These are phyloP conservation scores for Saccharomycopsis fibuligera DNA, from an alignment of 805 yeast species.

Conservation along the genomic window DNA sequence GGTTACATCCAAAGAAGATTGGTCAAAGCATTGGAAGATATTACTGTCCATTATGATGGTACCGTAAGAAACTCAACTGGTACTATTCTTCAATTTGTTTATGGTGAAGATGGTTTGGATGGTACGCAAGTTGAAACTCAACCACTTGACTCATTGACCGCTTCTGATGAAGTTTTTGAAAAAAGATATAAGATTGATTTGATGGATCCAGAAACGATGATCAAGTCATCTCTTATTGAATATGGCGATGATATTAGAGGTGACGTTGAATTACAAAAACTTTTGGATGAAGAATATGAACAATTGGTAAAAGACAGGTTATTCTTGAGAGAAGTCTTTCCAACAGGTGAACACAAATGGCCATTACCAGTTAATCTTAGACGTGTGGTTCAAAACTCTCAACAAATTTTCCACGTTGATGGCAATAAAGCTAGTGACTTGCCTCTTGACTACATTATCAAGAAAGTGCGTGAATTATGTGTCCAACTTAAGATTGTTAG, in stretches of 20 bases:
- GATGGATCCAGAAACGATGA: conserved; percentile 56
- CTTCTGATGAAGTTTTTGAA: conserved; percentile 79
- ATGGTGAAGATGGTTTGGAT: conserved; percentile 99
- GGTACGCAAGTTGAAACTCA: conserved; percentile 98
- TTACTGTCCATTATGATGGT: conserved; percentile 97
- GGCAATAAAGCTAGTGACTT: conserved; percentile 86
- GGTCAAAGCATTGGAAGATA: conserved; percentile 93
- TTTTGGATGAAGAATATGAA: conserved; percentile 77
- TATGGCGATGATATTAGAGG: conserved; percentile 89
- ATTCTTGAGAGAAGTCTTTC: conserved; percentile 76
- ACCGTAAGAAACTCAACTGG: conserved; percentile 97
- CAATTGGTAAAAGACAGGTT: conserved; percentile 74
- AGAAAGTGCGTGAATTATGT: conserved; percentile 63
- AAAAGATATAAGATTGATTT: conserved; percentile 81
- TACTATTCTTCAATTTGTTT: conserved; percentile 89
- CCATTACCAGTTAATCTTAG: conserved; percentile 96
- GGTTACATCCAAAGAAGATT: conserved; percentile 98
- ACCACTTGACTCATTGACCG: conserved; percentile 91
- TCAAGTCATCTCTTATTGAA: conserved; percentile 72
- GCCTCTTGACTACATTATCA: conserved; percentile 73
- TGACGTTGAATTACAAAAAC: conserved; percentile 72
- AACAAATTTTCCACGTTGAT: conserved; percentile 92
- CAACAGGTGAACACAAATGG: conserved; percentile 94
- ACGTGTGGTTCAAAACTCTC: conserved; percentile 95
- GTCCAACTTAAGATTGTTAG: conserved; percentile 68